phyloP scores from a whole-genome alignment of 2,329 filamentous ascomycete genomes.

The Phaeosphaeriaceae sp. region DNA sequence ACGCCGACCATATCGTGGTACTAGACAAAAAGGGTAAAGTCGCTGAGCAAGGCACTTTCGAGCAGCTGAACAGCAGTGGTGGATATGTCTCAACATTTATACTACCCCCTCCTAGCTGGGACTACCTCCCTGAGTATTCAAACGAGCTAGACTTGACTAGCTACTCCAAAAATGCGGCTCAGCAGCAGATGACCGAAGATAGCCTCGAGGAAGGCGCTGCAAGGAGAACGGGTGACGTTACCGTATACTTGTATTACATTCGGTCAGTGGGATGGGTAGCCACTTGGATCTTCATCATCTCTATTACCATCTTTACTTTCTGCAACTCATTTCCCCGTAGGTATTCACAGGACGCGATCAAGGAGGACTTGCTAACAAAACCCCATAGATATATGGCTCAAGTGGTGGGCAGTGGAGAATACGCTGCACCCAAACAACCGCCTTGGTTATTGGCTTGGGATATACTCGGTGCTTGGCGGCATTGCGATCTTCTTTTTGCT shows the following conservation, averaged over 20 bases:
- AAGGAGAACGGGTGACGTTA: constrained; percentile 15
- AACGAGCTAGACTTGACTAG: constrained; percentile 9
- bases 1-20: constrained; percentile 51
- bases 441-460: constrained; percentile 34
- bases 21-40: constrained; percentile 41
- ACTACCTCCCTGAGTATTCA: constrained; percentile 5
- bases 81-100: constrained; percentile 32
- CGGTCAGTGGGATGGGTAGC: constrained; percentile 16
- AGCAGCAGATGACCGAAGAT: constrained; percentile 4
- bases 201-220: neutral
- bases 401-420: constrained; percentile 54
- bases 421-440: constrained; percentile 41
- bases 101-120: neutral
- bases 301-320: constrained; percentile 25
- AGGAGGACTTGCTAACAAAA: neutral
- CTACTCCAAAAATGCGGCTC: constrained; percentile 3
- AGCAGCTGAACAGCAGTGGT: constrained; percentile 32
- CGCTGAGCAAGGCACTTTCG: constrained; percentile 47
- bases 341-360: constrained; percentile 30
- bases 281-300: constrained; percentile 18
- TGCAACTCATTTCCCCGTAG: constrained; percentile 30
- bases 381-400: constrained; percentile 54
- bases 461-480: constrained; percentile 19
- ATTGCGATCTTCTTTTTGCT: constrained; percentile 9
- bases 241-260: constrained; percentile 29